A percentile compares a stretch with the other conserved stretches of the same genome.
These are phyloP conservation scores for Fusarium sp. DNA, from an alignment of 2,329 filamentous ascomycete genomes.

Conservation along the genomic window DNA sequence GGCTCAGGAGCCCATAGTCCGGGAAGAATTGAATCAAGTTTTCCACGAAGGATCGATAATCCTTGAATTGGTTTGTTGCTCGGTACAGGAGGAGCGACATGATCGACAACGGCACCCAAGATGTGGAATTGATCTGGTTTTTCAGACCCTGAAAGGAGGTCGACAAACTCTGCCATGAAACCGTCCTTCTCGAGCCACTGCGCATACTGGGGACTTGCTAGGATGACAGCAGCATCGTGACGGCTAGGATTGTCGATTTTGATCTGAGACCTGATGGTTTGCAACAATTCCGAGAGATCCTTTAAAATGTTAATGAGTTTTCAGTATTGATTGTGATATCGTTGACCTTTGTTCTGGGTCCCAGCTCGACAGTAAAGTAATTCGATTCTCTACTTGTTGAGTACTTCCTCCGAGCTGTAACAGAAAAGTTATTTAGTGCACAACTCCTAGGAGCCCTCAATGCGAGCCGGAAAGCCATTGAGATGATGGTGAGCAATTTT, in stretches of 20 bases:
- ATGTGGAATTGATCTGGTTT: conserved; percentile 59
- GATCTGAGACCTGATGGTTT: conserved; percentile 39
- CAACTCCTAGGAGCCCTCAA: conserved; percentile 39
- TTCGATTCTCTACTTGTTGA: conserved; percentile 30
- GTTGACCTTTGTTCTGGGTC: conserved; percentile 27
- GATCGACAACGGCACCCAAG: conserved; percentile 68
- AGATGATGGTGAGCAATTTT: background rate
- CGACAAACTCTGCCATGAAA: conserved; percentile 59
- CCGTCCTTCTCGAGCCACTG: conserved; percentile 59
- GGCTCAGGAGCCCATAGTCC: conserved; percentile 56
- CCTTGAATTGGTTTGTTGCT: conserved; percentile 55
- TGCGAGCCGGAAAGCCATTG: conserved; percentile 43
- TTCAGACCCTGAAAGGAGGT: conserved; percentile 59
- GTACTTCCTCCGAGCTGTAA: conserved; percentile 39
- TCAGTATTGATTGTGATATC: background rate
- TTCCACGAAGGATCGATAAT: conserved; percentile 65
- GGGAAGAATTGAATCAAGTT: conserved; percentile 57
- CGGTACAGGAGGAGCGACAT: conserved; percentile 57
- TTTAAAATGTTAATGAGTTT: conserved; percentile 23
- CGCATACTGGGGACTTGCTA: conserved; percentile 63
- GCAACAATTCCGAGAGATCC: conserved; percentile 35
- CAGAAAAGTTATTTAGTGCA: conserved; percentile 27
- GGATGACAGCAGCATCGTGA: conserved; percentile 60
- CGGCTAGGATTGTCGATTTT: conserved; percentile 47
- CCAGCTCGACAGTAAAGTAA: conserved; percentile 43